phyloP scores from a whole-genome alignment of 495 filamentous ascomycete species.

The Podospora conica region DNA sequence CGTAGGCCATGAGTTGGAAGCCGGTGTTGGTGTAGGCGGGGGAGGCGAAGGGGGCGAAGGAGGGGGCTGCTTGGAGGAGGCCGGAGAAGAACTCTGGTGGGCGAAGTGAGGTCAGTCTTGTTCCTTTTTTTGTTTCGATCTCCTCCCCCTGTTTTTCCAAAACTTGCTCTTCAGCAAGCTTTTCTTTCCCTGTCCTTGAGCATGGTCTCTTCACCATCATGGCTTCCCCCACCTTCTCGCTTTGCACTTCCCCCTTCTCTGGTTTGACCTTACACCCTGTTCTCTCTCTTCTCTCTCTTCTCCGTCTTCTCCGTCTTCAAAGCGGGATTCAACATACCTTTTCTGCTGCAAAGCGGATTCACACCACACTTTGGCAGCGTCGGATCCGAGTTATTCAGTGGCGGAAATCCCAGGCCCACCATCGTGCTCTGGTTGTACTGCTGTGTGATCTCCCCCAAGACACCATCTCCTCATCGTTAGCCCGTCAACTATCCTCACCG shows the following conservation, averaged over 20 bases:
- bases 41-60: conserved; percentile 42
- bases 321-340: conserved; percentile 21
- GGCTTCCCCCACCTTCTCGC: too few species aligned
- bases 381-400: conserved; percentile 33
- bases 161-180: not conserved
- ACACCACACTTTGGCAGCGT: conserved; percentile 37
- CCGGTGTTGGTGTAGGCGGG: conserved; percentile 54
- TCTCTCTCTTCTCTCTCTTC: too few species aligned
- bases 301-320: too few species aligned
- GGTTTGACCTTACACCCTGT: too few species aligned
- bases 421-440: conserved; percentile 29
- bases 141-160: too few species aligned
- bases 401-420: conserved; percentile 36
- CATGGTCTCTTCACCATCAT: too few species aligned
- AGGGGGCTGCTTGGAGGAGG: conserved; percentile 40
- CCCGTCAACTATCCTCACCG: not conserved
- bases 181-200: not conserved
- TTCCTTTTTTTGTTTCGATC: too few species aligned
- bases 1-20: conserved; percentile 48
- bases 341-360: conserved; percentile 29
- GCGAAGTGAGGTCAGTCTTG: not conserved
- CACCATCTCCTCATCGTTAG: conserved; percentile 26
- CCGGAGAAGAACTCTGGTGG: conserved; percentile 48
- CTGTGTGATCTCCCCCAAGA: conserved; percentile 39
- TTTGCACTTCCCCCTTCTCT: too few species aligned